phyloP scores from a whole-genome alignment of 2,329 filamentous ascomycete species.

The Colletotrichum plurivorum region DNA sequence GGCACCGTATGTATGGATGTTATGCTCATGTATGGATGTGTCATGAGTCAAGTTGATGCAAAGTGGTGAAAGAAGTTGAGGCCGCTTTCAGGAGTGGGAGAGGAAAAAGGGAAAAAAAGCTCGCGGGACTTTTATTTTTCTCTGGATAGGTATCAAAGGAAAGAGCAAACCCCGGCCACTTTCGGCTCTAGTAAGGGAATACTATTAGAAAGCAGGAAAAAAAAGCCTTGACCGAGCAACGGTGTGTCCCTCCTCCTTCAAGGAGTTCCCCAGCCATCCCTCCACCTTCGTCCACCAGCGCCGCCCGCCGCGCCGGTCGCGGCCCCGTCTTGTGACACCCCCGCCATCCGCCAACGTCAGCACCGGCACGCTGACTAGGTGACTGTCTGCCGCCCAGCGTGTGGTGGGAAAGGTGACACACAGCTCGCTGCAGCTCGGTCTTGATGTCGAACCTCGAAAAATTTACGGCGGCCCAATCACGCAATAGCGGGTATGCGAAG shows the following conservation, averaged over 20 bases:
- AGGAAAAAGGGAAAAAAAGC: not conserved
- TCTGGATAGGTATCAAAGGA: not conserved
- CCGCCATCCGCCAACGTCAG: not conserved
- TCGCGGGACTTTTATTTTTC: not conserved
- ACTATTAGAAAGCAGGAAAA: too few relatives aligned
- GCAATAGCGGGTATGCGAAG: constrained; percentile 37
- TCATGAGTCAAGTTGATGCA: constrained; percentile 26
- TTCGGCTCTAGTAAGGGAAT: too few relatives aligned
- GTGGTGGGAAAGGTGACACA: not conserved
- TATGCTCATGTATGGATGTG: not conserved
- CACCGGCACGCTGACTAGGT: not conserved
- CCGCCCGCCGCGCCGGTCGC: constrained; percentile 1
- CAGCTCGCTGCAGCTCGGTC: not conserved
- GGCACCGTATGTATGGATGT: too few relatives aligned
- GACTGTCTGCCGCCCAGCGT: too few relatives aligned
- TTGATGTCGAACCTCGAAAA: not conserved
- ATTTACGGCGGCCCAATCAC: constrained; percentile 20
- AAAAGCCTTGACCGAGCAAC: too few relatives aligned
- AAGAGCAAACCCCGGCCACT: too few relatives aligned
- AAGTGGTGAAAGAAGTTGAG: not conserved
- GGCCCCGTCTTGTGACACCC: constrained; percentile 19
- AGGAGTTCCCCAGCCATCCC: not conserved
- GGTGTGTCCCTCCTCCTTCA: too few relatives aligned
- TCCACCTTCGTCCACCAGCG: not conserved
- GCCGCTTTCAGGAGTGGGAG: constrained; percentile 22